Evolutionary conservation across 805 yeast species (phyloP).

Genomic region (Spathaspora boniae): DNA sequence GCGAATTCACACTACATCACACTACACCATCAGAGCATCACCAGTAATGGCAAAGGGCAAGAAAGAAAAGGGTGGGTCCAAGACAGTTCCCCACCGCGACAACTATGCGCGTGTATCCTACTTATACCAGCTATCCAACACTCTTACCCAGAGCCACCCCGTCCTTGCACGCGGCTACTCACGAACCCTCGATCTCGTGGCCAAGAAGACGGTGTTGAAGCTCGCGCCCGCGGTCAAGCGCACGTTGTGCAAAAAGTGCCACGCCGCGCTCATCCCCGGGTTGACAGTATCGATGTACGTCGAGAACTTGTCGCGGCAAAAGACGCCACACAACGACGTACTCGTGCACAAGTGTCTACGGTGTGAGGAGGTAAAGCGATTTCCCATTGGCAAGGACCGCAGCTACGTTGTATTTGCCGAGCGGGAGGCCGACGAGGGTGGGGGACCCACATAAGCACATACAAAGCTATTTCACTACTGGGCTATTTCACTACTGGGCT

Average conservation of each 20-base stretch:
- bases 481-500: no score
- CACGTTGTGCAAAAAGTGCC: constrained; percentile 65
- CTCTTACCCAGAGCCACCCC: constrained; percentile 31
- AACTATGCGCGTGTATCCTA: constrained; percentile 58
- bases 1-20: neutral
- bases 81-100: constrained; percentile 49
- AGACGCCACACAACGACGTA: constrained; percentile 38
- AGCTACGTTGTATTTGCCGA: constrained; percentile 48
- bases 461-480: no score
- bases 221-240: constrained; percentile 66
- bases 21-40: neutral
- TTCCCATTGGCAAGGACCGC: constrained; percentile 58
- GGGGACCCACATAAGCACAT: no score
- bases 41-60: constrained; percentile 5
- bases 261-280: constrained; percentile 49
- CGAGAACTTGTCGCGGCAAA: constrained; percentile 37
- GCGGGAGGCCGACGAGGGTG: constrained; percentile 12
- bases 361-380: constrained; percentile 56
- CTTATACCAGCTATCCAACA: constrained; percentile 52
- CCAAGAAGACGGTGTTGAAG: constrained; percentile 65
- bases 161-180: constrained; percentile 55
- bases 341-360: constrained; percentile 44
- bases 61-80: constrained; percentile 25
- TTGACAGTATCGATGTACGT: constrained; percentile 35
- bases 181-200: constrained; percentile 54